A percentile compares a stretch with the other conserved stretches of the same genome.
Evolutionary conservation across 1,284 basidiomycete genomes (phyloP).

Genomic region (Tilletia indica): DNA sequence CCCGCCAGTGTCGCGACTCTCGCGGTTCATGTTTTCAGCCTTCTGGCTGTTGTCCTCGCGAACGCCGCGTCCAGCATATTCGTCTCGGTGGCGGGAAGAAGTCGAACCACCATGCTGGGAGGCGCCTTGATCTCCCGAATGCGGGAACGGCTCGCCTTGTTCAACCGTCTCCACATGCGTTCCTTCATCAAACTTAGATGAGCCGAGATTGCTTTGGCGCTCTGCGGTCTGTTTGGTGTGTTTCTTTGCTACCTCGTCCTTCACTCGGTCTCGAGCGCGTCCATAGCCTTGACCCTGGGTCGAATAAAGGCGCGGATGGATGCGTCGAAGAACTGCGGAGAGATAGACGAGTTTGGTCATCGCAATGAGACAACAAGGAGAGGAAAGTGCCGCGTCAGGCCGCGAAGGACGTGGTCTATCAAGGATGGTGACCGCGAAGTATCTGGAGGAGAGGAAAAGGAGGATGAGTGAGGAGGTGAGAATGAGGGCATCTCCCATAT

Average conservation of each 20-base stretch:
- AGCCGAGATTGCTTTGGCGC: conserved; percentile 1
- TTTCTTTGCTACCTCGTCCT: neutral
- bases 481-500: too few species aligned
- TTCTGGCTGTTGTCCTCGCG: neutral
- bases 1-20: conserved; percentile 3
- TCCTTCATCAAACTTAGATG: neutral
- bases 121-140: neutral
- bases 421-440: too few species aligned
- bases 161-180: neutral
- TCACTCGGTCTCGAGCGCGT: neutral
- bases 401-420: too few species aligned
- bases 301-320: too few species aligned
- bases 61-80: neutral
- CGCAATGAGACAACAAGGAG: too few species aligned
- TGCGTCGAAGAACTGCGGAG: neutral
- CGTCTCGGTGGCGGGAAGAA: neutral
- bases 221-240: neutral
- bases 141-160: neutral
- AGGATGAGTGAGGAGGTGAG: too few species aligned
- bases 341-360: too few species aligned
- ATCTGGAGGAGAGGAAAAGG: too few species aligned
- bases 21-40: neutral
- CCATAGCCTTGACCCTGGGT: too few species aligned
- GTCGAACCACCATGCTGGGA: neutral
- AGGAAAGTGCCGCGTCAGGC: too few species aligned